These are phyloP conservation scores for Neurospora sp. DNA, from an alignment of 495 filamentous ascomycete species.

Conservation along the genomic window DNA sequence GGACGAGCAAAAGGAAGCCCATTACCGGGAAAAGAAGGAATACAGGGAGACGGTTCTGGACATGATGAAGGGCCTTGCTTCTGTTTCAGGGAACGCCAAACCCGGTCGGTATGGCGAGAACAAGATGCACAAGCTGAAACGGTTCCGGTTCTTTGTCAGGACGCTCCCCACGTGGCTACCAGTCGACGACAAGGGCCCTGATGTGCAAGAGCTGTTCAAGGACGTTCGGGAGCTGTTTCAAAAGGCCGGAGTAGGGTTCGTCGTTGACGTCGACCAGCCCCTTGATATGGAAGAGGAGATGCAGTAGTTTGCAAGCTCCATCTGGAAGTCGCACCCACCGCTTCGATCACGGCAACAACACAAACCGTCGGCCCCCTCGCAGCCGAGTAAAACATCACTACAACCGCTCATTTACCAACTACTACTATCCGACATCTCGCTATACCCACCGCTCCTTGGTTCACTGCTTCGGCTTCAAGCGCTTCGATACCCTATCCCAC, in stretches of 20 bases:
- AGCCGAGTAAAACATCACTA: no score
- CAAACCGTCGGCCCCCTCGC: no score
- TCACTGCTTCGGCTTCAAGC: no score
- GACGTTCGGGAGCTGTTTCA: constrained; percentile 7
- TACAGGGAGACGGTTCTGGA: constrained; percentile 15
- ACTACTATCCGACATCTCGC: no score
- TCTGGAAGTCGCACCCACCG: not conserved
- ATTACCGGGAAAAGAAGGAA: constrained; percentile 11
- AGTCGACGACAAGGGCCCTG: not conserved
- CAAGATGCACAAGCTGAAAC: constrained; percentile 7
- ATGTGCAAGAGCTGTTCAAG: constrained; percentile 4
- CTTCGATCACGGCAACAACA: no score
- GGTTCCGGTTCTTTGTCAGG: constrained; percentile 15
- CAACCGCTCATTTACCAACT: no score
- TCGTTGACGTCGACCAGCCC: constrained; percentile 1
- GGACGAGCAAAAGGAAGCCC: constrained; percentile 3
- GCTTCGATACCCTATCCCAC: no score
- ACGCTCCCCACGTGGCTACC: constrained; percentile 22
- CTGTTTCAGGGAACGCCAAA: not conserved
- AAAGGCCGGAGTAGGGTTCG: constrained; percentile 16
- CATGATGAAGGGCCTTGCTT: constrained; percentile 14
- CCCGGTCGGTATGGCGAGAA: not conserved
- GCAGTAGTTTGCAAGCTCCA: not conserved
- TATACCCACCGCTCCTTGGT: no score
- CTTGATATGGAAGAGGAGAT: not conserved